phyloP scores from a whole-genome alignment of 371 early-diverging fungal species.

The Mortierella sp. region DNA sequence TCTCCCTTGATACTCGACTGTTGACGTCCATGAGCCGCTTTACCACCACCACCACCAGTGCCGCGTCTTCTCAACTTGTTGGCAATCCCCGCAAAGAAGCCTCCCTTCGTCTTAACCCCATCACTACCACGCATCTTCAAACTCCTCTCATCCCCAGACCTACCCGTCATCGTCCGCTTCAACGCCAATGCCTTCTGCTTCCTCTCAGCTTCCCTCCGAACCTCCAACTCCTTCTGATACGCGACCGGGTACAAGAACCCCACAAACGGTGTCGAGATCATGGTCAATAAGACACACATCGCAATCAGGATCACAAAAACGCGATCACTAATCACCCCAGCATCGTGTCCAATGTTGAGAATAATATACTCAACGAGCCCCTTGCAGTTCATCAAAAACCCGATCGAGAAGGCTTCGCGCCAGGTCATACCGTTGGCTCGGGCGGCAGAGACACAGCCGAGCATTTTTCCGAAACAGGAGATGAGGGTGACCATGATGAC shows the following conservation, averaged over 20 bases:
- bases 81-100: conserved; percentile 20
- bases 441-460: conserved; percentile 85
- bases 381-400: conserved; percentile 96
- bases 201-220: conserved; percentile 37
- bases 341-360: conserved; percentile 90
- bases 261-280: conserved; percentile 48
- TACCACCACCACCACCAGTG: neutral
- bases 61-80: conserved; percentile 15
- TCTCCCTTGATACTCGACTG: neutral
- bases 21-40: neutral
- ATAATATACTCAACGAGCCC: conserved; percentile 95
- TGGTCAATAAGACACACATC: conserved; percentile 66
- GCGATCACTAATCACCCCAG: conserved; percentile 83
- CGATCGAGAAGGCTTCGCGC: conserved; percentile 90
- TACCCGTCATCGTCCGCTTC: neutral
- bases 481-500: conserved; percentile 79
- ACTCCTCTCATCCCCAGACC: neutral
- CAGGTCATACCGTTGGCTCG: conserved; percentile 73
- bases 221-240: conserved; percentile 49
- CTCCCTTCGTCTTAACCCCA: neutral
- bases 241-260: conserved; percentile 42
- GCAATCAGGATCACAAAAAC: conserved; percentile 90
- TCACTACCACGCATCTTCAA: neutral
- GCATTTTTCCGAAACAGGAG: conserved; percentile 89
- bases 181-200: conserved; percentile 13